Percentiles rank a stretch among this genome's conserved stretches.
phyloP scores from a whole-genome alignment of 2,329 filamentous ascomycete genomes.

The Daldinia eschscholtzii region DNA sequence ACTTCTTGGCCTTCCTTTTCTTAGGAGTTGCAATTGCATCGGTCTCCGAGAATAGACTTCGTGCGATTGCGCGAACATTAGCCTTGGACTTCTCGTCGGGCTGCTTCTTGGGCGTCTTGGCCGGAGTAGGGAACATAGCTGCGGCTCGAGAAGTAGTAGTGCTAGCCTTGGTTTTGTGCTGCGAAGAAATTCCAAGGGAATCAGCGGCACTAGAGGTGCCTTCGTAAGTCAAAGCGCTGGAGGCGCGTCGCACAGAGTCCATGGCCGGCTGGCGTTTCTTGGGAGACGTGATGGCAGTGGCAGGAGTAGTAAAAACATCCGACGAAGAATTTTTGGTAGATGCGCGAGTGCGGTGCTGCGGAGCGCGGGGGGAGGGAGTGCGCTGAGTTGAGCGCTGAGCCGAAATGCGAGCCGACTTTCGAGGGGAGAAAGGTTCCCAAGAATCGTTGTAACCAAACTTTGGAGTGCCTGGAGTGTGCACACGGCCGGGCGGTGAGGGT shows the following conservation, averaged over 20 bases:
- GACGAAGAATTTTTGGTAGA: conserved; percentile 42
- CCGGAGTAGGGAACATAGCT: conserved; percentile 80
- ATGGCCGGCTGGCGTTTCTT: conserved; percentile 65
- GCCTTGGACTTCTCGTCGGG: conserved; percentile 64
- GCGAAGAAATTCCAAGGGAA: conserved; percentile 54
- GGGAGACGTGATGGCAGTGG: conserved; percentile 59
- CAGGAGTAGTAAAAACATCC: conserved; percentile 58
- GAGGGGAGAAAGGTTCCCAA: conserved; percentile 79
- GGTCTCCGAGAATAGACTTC: conserved; percentile 72
- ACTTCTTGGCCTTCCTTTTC: conserved; percentile 70
- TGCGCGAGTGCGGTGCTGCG: conserved; percentile 48
- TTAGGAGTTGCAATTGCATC: conserved; percentile 65
- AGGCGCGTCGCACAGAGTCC: conserved; percentile 63
- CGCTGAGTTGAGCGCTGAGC: conserved; percentile 61
- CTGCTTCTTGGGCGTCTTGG: conserved; percentile 80
- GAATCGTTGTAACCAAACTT: conserved; percentile 74
- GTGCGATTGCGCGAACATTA: conserved; percentile 67
- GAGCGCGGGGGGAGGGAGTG: conserved; percentile 66
- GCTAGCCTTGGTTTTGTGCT: conserved; percentile 47
- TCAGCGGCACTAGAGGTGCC: conserved; percentile 59
- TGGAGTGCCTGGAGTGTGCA: conserved; percentile 77
- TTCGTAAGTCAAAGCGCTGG: conserved; percentile 60
- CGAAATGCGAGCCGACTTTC: conserved; percentile 75
- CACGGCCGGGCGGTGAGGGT: conserved; percentile 69
- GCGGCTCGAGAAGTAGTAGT: conserved; percentile 53